Evolutionary conservation across 2,329 filamentous ascomycete species (phyloP).

Genomic region (Exophiala sp.): DNA sequence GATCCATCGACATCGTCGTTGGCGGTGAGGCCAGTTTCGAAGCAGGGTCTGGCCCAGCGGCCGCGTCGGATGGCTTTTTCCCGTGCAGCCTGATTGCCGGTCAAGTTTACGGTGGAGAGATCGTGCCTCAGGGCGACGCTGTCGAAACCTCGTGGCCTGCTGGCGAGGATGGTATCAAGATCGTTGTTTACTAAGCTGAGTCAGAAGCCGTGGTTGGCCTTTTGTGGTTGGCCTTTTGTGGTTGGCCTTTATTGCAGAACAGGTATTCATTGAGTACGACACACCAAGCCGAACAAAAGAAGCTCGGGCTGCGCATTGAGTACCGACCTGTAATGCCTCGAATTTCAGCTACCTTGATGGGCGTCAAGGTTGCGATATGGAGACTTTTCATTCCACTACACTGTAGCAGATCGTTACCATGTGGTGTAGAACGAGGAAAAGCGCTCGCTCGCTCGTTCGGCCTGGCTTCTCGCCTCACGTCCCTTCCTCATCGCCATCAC

Average conservation of each 20-base stretch:
- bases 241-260: slow-evolving; percentile 27
- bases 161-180: slow-evolving; percentile 13
- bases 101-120: slow-evolving; percentile 17
- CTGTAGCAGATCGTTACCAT: too few species aligned
- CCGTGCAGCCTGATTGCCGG: slow-evolving; percentile 15
- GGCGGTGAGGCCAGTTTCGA: slow-evolving; percentile 19
- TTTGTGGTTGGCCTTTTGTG: slow-evolving; percentile 27
- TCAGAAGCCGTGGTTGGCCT: background rate
- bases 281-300: too few species aligned
- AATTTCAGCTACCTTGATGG: too few species aligned
- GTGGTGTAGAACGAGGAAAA: too few species aligned
- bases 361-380: too few species aligned
- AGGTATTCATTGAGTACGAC: too few species aligned
- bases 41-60: slow-evolving; percentile 14
- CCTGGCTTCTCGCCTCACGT: too few species aligned
- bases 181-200: slow-evolving; percentile 8
- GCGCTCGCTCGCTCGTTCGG: too few species aligned
- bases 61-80: slow-evolving; percentile 16
- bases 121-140: slow-evolving; percentile 15
- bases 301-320: too few species aligned
- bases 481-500: too few species aligned
- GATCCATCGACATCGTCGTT: slow-evolving; percentile 18
- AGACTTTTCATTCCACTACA: too few species aligned
- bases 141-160: slow-evolving; percentile 15
- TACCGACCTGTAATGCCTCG: too few species aligned